These are phyloP conservation scores for Fusarium oxysporum DNA, from an alignment of 2,329 filamentous ascomycete species.

Conservation along the genomic window DNA sequence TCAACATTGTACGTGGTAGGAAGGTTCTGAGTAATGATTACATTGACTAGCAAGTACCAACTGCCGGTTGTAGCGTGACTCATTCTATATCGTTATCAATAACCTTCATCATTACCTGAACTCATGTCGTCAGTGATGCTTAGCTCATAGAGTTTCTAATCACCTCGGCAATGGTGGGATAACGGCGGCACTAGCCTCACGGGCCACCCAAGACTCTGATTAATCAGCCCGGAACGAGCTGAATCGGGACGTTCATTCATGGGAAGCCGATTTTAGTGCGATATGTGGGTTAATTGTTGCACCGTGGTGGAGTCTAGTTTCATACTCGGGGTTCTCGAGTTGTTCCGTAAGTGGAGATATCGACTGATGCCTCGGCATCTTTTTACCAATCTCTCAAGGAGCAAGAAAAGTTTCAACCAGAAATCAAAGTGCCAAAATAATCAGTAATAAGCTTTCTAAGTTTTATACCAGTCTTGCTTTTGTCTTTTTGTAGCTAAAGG, in stretches of 20 bases:
- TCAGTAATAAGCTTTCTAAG: fast-evolving
- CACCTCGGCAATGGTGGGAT: background rate
- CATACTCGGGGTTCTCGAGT: background rate
- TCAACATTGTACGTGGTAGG: background rate
- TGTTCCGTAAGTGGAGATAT: background rate
- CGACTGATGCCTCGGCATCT: background rate
- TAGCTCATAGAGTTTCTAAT: fast-evolving
- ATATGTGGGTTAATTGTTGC: background rate
- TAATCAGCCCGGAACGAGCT: background rate
- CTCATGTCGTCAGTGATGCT: fast-evolving
- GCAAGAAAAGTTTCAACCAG: fast-evolving
- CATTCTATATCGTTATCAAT: fast-evolving
- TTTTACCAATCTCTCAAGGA: too few species aligned
- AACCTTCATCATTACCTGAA: fast-evolving
- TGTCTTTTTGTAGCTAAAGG: background rate
- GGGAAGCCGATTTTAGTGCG: background rate
- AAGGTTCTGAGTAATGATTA: background rate
- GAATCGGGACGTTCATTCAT: background rate
- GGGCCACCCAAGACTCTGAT: background rate
- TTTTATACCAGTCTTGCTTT: fast-evolving
- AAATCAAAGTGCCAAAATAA: background rate
- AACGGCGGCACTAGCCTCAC: fast-evolving
- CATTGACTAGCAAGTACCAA: fast-evolving
- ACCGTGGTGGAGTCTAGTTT: background rate
- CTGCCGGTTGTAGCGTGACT: fast-evolving